Base-by-base conservation (phyloP, 2,329 filamentous ascomycete species). In the Chaetoscypha palmicola region DNA sequence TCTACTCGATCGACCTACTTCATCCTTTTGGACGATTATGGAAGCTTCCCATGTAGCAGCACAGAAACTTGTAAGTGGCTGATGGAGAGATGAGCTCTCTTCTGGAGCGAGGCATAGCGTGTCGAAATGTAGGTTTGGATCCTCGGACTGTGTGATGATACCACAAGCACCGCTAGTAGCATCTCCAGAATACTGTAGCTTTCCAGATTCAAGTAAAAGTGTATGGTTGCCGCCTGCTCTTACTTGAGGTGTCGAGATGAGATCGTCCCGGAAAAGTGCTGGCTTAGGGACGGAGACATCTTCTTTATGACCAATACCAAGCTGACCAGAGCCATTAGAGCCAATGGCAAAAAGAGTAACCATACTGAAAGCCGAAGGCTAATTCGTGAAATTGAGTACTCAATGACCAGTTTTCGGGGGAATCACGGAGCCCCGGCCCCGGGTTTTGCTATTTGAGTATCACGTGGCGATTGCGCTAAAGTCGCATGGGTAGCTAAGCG, bases 161-260 rank as follows among this genome's bases (percentile, higher is more conserved):
- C 77, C 77, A 50, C 77, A 81, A 2, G 77, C 74, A 10, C 77
- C 77, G 9, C 61, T 69, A 2, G 66, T 59, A 5, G 66, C 69
- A 46, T 81, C 76, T 1, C 89, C 89, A 35, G 79, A 74, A 57
- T 76, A 80, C 57, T 77, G 84, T 0, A 90, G 67, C 1, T 66
- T 54, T 0, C 82, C 81, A 3, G 68, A 58, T n/a, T 74, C 77
- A 9, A 89, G 68, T 8, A 94, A 62, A 3, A 96, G 66, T 0
- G 88, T 94, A 63, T 96, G 91, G 58, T 96, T 96, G 1, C 90
- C 90, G 3, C 91, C 91, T 5, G 86, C 72, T 45, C 38, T 52
- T 5, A 61, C 47, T 41, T 58, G 52, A 40, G 59, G 53, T 43
- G 72, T 61, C 20, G 62, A 57, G 11, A 66, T 60, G 21, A 58